These are phyloP conservation scores for Phytophthora syringae DNA, from an alignment of 352 stramenopile species.

Conservation along the genomic window DNA sequence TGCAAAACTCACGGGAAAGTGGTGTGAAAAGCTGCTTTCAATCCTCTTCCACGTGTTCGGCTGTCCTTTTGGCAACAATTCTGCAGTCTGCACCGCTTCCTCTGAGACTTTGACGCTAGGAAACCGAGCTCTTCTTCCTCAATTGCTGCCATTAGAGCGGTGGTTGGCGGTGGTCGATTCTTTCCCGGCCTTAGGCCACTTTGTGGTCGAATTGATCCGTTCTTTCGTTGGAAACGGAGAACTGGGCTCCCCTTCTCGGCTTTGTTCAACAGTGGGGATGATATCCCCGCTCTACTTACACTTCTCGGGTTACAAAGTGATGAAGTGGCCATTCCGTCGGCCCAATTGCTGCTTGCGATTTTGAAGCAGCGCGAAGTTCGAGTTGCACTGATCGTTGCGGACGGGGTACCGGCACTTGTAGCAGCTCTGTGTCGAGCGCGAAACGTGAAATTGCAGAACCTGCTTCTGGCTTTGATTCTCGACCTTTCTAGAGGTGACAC, in stretches of 20 bases:
- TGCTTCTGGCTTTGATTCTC: constrained; percentile 52
- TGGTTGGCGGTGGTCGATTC: constrained; percentile 51
- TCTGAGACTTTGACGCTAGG: constrained; percentile 32
- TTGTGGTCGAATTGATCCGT: constrained; percentile 65
- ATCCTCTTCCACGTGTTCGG: constrained; percentile 76
- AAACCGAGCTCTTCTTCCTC: constrained; percentile 46
- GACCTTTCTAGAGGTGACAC: constrained; percentile 59
- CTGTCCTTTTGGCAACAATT: constrained; percentile 29
- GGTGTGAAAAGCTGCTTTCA: constrained; percentile 44
- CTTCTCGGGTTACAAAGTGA: constrained; percentile 39
- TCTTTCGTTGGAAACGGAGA: constrained; percentile 46
- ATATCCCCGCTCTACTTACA: constrained; percentile 59
- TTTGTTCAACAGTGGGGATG: constrained; percentile 61
- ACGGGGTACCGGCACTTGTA: constrained; percentile 70
- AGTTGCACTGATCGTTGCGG: constrained; percentile 72
- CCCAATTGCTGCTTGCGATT: constrained; percentile 50
- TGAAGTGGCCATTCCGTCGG: constrained; percentile 50
- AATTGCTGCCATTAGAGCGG: constrained; percentile 60
- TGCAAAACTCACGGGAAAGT: constrained; percentile 23
- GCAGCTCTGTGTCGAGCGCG: constrained; percentile 44
- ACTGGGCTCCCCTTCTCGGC: constrained; percentile 23
- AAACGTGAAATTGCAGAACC: constrained; percentile 47
- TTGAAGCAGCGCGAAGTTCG: constrained; percentile 60
- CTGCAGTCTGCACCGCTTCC: neutral
- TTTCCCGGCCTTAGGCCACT: constrained; percentile 39